Percentiles rank a stretch among this genome's conserved stretches.
These are phyloP conservation scores for Pichia exigua DNA, from an alignment of 805 yeast genomes.

Conservation along the genomic window DNA sequence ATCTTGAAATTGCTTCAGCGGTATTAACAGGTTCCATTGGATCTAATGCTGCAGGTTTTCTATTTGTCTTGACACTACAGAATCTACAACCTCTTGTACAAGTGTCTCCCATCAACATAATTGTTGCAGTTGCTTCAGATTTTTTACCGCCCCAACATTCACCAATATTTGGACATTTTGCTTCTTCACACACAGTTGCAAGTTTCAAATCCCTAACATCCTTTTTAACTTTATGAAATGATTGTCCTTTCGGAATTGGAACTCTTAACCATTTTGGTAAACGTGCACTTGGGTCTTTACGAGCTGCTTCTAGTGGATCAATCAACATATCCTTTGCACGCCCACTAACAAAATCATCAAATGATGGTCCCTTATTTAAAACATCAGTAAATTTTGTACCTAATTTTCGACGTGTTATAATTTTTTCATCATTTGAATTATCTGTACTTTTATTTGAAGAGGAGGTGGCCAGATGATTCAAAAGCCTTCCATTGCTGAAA, in stretches of 20 bases:
- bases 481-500: neutral
- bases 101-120: slow-evolving; percentile 97
- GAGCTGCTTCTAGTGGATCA: slow-evolving; percentile 74
- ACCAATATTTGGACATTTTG: slow-evolving; percentile 98
- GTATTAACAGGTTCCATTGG: slow-evolving; percentile 97
- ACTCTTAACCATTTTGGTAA: slow-evolving; percentile 92
- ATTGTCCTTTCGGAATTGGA: slow-evolving; percentile 92
- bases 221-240: slow-evolving; percentile 68
- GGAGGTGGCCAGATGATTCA: neutral
- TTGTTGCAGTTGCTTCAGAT: slow-evolving; percentile 92
- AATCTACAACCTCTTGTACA: slow-evolving; percentile 99
- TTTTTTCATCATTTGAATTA: neutral
- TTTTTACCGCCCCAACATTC: slow-evolving; percentile 99
- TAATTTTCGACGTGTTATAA: slow-evolving; percentile 35
- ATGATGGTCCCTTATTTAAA: slow-evolving; percentile 80
- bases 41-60: slow-evolving; percentile 83
- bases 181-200: slow-evolving; percentile 97
- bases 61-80: slow-evolving; percentile 91
- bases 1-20: slow-evolving; percentile 91
- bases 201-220: slow-evolving; percentile 85
- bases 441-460: neutral
- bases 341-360: slow-evolving; percentile 84
- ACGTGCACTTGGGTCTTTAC: slow-evolving; percentile 60
- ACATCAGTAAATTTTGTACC: slow-evolving; percentile 41
- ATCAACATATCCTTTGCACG: slow-evolving; percentile 57